Evolutionary conservation across 805 yeast genomes (phyloP), one percentile per base, ranked within the genome.

Genomic region (Debaryomyces tyrocola): DNA sequence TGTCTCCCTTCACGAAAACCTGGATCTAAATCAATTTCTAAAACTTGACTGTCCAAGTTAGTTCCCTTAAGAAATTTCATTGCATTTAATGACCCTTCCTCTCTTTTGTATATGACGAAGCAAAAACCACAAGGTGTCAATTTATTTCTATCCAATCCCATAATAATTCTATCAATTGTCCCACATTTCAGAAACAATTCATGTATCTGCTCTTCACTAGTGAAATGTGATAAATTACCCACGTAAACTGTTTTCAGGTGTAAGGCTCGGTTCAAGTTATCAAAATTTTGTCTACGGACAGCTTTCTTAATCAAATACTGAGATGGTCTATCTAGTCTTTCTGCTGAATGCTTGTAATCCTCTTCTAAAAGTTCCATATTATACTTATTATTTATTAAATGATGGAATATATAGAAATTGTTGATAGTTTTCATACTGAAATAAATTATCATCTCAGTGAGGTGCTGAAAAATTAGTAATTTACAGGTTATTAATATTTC

Each of bases 51-150:
- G 59, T 92, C 97, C 43, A 94, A 78, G 57, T 84, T 84, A 0
- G 96, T 90, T 45, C 83, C 85, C 55, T 88, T 84, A 41, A 94
- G 70, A 59, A 83, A 92, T 63, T 90, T 87, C 61, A 92, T 81
- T 2, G 97, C 87, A 53, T 86, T 82, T 44, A 90, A 71, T 1
- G 97, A 90, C 41, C 88, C 90, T 41, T 76, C 75, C 37, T 84
- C 83, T 24, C 72, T 64, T 44, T 77, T 78, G 63, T 84, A 94
- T 39, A 90, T 85, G 34, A 94, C 90, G 62, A 94, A 94, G 62
- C 97, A 91, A 65, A 94, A 92, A 14, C 99, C 98, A 62, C 98
- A 91, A 1, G 99, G 99, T 1, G 97, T 91, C 58, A 85, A 82
- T 54, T 87, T 86, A 62, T 85, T 84, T 53, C 97, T 78, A 64